Evolutionary conservation across 371 early-diverging fungal genomes (phyloP).

Genomic region (Haplosporangium sp.): DNA sequence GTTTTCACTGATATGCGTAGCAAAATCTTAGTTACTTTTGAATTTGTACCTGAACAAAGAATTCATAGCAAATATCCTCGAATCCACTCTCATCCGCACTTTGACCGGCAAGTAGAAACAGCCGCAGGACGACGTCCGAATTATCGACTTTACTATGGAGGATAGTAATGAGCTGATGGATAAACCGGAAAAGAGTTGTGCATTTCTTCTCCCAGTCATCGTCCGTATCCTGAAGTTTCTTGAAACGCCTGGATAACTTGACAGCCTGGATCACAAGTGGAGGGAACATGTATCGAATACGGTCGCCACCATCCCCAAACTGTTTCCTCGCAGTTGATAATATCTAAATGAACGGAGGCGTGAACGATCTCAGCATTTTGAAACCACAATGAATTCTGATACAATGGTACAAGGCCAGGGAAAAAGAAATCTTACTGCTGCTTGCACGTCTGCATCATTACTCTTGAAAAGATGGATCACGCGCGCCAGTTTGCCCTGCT

Average conservation of each 20-base stretch:
- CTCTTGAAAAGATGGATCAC: slow-evolving; percentile 83
- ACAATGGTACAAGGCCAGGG: too few species aligned
- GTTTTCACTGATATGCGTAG: too few species aligned
- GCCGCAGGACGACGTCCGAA: slow-evolving; percentile 78
- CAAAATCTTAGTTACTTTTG: not conserved
- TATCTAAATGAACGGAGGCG: slow-evolving; percentile 45
- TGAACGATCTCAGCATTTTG: not conserved
- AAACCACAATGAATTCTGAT: not conserved
- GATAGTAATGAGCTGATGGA: slow-evolving; percentile 78
- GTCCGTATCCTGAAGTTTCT: slow-evolving; percentile 62
- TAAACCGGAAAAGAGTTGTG: slow-evolving; percentile 74
- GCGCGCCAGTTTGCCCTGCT: slow-evolving; percentile 86
- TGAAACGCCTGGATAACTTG: slow-evolving; percentile 74
- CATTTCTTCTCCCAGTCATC: slow-evolving; percentile 76
- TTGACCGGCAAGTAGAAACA: slow-evolving; percentile 85
- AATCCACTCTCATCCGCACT: slow-evolving; percentile 83
- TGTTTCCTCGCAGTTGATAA: slow-evolving; percentile 84
- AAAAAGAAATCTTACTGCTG: slow-evolving; percentile 48
- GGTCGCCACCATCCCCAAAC: slow-evolving; percentile 84
- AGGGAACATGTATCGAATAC: slow-evolving; percentile 89
- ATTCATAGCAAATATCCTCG: slow-evolving; percentile 91
- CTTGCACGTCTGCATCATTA: slow-evolving; percentile 79
- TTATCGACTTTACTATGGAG: slow-evolving; percentile 74
- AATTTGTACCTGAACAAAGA: slow-evolving; percentile 79
- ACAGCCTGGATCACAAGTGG: slow-evolving; percentile 81